Conservation (phyloP, 208 protist genomes). For the Trypanosoma lewisi region DNA sequence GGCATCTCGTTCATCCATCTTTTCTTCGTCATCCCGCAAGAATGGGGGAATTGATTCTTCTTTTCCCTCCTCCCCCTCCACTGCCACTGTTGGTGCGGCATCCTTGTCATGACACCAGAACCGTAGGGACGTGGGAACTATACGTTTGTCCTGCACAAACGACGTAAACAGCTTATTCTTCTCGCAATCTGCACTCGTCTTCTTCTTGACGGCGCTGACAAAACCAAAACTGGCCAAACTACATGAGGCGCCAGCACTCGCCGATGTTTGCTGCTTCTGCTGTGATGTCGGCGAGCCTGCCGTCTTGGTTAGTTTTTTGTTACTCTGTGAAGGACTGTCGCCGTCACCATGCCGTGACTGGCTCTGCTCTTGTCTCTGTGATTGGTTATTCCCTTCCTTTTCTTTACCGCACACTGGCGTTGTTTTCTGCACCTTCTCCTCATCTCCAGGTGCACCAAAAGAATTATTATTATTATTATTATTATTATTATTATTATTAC, state of each 20-base stretch:
- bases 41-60: not conserved
- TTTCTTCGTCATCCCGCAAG: not conserved
- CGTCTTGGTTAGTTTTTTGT: not conserved
- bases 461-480: no score
- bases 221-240: slow-evolving; percentile 72
- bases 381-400: no score
- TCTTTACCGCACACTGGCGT: no score
- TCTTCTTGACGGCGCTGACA: slow-evolving; percentile 26
- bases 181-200: slow-evolving; percentile 10
- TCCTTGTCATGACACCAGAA: slow-evolving; percentile 49
- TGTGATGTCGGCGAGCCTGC: not conserved
- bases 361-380: no score
- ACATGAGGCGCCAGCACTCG: slow-evolving; percentile 16
- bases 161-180: slow-evolving; percentile 64
- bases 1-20: not conserved
- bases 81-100: not conserved
- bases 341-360: no score
- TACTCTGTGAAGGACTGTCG: not conserved
- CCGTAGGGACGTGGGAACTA: slow-evolving; percentile 55
- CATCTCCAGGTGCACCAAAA: no score
- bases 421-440: not conserved
- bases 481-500: no score
- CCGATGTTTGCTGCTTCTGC: not conserved
- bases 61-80: not conserved
- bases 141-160: slow-evolving; percentile 80